phyloP scores from a whole-genome alignment of 2,329 filamentous ascomycete genomes.

The Tolypocladium ovalisporum region DNA sequence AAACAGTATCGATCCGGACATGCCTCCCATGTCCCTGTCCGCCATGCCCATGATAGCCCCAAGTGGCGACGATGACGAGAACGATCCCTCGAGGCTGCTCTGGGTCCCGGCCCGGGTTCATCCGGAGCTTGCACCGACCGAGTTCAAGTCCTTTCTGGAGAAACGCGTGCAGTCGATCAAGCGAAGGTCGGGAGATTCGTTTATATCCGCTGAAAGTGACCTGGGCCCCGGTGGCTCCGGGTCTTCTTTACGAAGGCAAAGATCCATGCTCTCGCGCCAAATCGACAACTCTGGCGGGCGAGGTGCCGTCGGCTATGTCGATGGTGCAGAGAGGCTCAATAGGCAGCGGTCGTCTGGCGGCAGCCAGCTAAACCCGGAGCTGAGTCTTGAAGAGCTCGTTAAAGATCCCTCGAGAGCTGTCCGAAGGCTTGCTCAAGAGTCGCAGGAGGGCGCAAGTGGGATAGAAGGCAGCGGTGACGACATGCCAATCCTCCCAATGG shows the following conservation, averaged over 20 bases:
- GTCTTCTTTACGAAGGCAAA: constrained; percentile 66
- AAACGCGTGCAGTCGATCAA: constrained; percentile 86
- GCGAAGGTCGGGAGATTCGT: constrained; percentile 65
- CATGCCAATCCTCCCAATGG: constrained; percentile 73
- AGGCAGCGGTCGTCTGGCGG: constrained; percentile 55
- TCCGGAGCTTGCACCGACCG: constrained; percentile 86
- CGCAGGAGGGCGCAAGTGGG: constrained; percentile 31
- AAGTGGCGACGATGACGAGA: constrained; percentile 65
- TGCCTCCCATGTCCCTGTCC: constrained; percentile 58
- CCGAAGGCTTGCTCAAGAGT: constrained; percentile 53
- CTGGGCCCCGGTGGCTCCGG: constrained; percentile 42
- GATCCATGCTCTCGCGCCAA: constrained; percentile 90
- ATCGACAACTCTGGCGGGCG: constrained; percentile 61
- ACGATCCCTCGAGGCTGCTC: constrained; percentile 77
- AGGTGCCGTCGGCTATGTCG: constrained; percentile 56
- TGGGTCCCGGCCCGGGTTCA: constrained; percentile 95
- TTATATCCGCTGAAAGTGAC: constrained; percentile 45
- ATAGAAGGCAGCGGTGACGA: constrained; percentile 49
- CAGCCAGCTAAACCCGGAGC: constrained; percentile 39
- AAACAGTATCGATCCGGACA: constrained; percentile 61
- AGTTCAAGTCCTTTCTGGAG: constrained; percentile 94
- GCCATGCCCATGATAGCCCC: constrained; percentile 65
- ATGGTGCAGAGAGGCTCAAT: constrained; percentile 73
- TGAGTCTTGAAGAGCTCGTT: constrained; percentile 73
- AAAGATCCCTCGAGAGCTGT: constrained; percentile 66